phyloP scores from a whole-genome alignment of 2,329 filamentous ascomycete species.

The Fusarium piperis region DNA sequence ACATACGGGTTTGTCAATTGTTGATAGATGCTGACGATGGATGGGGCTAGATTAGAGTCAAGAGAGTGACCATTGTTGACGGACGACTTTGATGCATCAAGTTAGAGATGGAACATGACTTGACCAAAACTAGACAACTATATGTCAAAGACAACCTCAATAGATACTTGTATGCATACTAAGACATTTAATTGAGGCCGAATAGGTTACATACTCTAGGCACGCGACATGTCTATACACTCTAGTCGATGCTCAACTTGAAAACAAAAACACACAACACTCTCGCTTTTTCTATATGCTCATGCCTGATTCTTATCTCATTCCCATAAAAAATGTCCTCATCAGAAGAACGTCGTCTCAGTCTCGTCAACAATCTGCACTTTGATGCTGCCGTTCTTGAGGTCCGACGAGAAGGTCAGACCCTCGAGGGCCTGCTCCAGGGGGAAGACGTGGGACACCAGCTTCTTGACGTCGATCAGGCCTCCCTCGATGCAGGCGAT shows the following conservation, averaged over 20 bases:
- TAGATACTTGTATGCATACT: not conserved
- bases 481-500: constrained; percentile 69
- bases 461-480: constrained; percentile 67
- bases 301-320: not conserved
- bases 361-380: constrained; percentile 49
- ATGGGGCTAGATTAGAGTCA: not conserved
- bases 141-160: not conserved
- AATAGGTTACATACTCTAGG: not conserved
- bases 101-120: not conserved
- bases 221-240: not conserved
- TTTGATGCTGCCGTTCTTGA: constrained; percentile 48
- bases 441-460: constrained; percentile 69
- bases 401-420: constrained; percentile 46
- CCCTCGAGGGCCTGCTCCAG: constrained; percentile 69
- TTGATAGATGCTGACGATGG: not conserved
- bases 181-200: not conserved
- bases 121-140: not conserved
- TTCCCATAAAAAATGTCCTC: not conserved
- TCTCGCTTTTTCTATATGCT: constrained; percentile 13
- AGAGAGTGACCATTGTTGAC: not conserved
- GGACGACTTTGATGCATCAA: not conserved
- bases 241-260: not conserved
- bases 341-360: constrained; percentile 37
- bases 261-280: not conserved
- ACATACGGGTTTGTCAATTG: not conserved